These are phyloP conservation scores for Trichocladium uniseriatum DNA, from an alignment of 495 filamentous ascomycete genomes.

Conservation along the genomic window DNA sequence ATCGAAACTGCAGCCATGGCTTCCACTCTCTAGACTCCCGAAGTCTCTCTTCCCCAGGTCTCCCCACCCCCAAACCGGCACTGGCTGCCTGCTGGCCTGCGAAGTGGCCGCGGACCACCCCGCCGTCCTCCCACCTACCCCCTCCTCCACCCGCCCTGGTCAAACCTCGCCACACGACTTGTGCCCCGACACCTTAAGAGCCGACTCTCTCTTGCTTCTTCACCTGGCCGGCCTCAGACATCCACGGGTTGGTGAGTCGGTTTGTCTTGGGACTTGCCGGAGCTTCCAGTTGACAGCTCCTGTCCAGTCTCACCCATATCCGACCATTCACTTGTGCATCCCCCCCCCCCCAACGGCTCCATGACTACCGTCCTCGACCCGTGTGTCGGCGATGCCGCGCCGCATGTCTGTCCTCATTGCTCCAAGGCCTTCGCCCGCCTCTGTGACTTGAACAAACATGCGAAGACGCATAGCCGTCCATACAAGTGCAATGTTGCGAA, in stretches of 20 bases:
- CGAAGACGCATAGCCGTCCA: conserved; percentile 90
- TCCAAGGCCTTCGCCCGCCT: conserved; percentile 78
- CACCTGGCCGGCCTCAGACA: neutral
- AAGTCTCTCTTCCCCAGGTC: conserved; percentile 7
- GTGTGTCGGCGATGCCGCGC: neutral
- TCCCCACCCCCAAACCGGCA: conserved; percentile 1
- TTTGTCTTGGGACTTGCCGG: neutral
- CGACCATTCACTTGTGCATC: no score
- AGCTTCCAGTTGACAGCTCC: neutral
- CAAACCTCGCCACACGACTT: neutral
- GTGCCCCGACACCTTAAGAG: neutral
- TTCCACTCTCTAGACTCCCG: conserved; percentile 1
- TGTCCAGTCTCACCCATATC: no score
- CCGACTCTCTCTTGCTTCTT: neutral
- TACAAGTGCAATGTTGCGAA: conserved; percentile 71
- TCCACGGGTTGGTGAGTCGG: neutral
- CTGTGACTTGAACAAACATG: conserved; percentile 89
- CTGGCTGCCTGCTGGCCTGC: conserved; percentile 7
- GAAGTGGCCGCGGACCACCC: conserved; percentile 7
- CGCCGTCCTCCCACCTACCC: neutral
- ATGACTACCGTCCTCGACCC: no score
- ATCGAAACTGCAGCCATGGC: neutral
- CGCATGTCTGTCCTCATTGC: conserved; percentile 41
- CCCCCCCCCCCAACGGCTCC: no score
- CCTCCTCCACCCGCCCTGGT: neutral